These are phyloP conservation scores for Termitomyces sp. DNA, from an alignment of 768 basidiomycete species.

Conservation along the genomic window DNA sequence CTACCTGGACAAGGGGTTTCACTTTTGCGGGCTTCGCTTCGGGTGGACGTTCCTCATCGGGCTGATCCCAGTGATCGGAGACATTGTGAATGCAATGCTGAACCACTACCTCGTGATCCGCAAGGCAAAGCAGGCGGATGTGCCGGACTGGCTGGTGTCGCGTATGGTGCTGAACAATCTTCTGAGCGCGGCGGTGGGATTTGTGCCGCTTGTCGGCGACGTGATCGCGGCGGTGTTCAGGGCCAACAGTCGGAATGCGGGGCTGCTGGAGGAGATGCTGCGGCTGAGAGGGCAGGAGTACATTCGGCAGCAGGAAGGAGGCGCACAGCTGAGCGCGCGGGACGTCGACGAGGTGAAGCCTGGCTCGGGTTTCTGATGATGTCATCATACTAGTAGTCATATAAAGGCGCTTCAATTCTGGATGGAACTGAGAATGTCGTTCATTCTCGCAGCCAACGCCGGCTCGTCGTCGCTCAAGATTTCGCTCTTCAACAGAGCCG, in stretches of 20 bases:
- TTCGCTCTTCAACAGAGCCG: constrained; percentile 48
- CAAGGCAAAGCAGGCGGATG: constrained; percentile 72
- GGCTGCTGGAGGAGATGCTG: constrained; percentile 81
- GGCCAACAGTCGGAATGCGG: constrained; percentile 87
- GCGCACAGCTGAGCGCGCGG: constrained; percentile 24
- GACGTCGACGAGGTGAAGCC: constrained; percentile 49
- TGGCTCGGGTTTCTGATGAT: constrained; percentile 46
- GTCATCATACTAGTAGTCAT: neutral
- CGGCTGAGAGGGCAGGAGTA: constrained; percentile 74
- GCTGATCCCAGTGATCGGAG: constrained; percentile 68
- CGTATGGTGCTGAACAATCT: constrained; percentile 79
- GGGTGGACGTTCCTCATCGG: constrained; percentile 87
- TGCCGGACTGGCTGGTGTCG: constrained; percentile 58
- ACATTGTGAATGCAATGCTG: constrained; percentile 56
- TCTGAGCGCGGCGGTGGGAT: constrained; percentile 61
- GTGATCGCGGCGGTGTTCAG: constrained; percentile 75
- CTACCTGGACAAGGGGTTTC: constrained; percentile 86
- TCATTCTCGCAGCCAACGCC: constrained; percentile 72
- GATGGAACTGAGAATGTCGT: constrained; percentile 7
- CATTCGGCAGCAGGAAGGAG: constrained; percentile 44
- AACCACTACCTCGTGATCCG: constrained; percentile 77
- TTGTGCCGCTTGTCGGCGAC: constrained; percentile 74
- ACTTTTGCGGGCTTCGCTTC: constrained; percentile 73
- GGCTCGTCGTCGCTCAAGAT: constrained; percentile 88
- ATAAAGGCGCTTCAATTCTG: neutral